Conservation (phyloP, 2,329 filamentous ascomycete genomes). For the Chaetomiaceae sp. region DNA sequence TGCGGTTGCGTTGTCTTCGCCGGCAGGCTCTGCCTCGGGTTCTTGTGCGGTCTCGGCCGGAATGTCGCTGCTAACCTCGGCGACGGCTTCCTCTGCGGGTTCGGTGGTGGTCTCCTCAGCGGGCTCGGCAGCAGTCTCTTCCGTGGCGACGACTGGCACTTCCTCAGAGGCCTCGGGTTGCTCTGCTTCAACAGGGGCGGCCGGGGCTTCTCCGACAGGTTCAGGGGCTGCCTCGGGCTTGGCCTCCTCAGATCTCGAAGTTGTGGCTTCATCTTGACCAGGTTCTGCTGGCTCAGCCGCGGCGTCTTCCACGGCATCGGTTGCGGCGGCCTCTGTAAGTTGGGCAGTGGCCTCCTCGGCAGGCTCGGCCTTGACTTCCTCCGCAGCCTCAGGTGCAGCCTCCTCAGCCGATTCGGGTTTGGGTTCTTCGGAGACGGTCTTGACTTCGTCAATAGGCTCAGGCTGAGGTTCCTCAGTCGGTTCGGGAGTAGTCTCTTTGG, state of each 20-base stretch:
- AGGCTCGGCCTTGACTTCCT: conserved; percentile 7
- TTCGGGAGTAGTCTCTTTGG: too few species aligned
- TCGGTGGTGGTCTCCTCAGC: background rate
- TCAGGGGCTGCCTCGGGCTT: background rate
- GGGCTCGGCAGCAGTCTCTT: background rate
- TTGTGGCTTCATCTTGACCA: too few species aligned
- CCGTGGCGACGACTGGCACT: background rate
- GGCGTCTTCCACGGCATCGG: background rate
- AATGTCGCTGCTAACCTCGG: conserved; percentile 37
- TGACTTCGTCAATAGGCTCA: too few species aligned
- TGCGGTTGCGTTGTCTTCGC: background rate
- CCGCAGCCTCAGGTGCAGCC: background rate
- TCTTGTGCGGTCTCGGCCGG: background rate
- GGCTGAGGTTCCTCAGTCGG: background rate
- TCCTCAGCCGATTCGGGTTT: too few species aligned
- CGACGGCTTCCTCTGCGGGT: background rate
- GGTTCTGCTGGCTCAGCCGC: background rate
- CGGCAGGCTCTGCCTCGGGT: background rate
- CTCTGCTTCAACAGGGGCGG: too few species aligned
- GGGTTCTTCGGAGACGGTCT: background rate
- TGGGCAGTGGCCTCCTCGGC: background rate
- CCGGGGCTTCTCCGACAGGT: background rate
- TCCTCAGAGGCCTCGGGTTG: background rate
- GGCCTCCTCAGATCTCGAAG: too few species aligned
- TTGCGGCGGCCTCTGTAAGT: background rate